A percentile compares a stretch with the other conserved stretches of the same genome.
These are phyloP conservation scores for Phytophthora tubulina DNA, from an alignment of 352 stramenopile genomes.

Conservation along the genomic window DNA sequence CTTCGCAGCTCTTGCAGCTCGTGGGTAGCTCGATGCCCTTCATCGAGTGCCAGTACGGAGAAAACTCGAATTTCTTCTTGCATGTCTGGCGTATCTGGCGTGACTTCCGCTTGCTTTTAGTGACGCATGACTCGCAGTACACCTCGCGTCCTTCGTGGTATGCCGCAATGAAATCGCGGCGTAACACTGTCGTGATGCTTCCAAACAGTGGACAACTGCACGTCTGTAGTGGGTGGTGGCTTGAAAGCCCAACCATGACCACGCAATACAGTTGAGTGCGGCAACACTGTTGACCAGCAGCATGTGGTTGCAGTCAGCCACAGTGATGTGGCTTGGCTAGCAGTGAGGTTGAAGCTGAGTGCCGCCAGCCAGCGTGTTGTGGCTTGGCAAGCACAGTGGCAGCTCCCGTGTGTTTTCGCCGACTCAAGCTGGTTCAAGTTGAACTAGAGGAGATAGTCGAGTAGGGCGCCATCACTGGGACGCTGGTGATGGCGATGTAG, in stretches of 20 bases:
- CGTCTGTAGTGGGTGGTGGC: slow-evolving; percentile 25
- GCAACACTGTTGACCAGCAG: neutral
- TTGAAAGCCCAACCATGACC: slow-evolving; percentile 21
- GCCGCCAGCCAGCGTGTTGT: neutral
- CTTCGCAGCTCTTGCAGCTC: slow-evolving; percentile 44
- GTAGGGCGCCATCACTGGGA: slow-evolving; percentile 13
- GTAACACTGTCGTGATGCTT: slow-evolving; percentile 30
- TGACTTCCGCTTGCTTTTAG: neutral
- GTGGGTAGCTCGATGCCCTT: slow-evolving; percentile 39
- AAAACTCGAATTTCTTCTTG: slow-evolving; percentile 12
- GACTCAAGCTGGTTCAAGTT: no score
- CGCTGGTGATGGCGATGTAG: slow-evolving; percentile 15
- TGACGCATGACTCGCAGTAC: slow-evolving; percentile 31
- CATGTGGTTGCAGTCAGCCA: slow-evolving; percentile 21
- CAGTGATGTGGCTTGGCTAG: neutral
- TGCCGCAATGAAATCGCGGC: slow-evolving; percentile 34
- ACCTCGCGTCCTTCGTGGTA: slow-evolving; percentile 28
- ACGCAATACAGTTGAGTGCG: slow-evolving; percentile 21
- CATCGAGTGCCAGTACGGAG: slow-evolving; percentile 43
- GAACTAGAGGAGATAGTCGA: no score
- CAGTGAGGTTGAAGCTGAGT: slow-evolving; percentile 8
- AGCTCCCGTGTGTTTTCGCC: no score
- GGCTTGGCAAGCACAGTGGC: neutral
- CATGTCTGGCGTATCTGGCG: slow-evolving; percentile 13
- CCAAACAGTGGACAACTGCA: slow-evolving; percentile 53